These are phyloP conservation scores for Podila minutissima DNA, from an alignment of 192 early-diverging fungal genomes.

Conservation along the genomic window DNA sequence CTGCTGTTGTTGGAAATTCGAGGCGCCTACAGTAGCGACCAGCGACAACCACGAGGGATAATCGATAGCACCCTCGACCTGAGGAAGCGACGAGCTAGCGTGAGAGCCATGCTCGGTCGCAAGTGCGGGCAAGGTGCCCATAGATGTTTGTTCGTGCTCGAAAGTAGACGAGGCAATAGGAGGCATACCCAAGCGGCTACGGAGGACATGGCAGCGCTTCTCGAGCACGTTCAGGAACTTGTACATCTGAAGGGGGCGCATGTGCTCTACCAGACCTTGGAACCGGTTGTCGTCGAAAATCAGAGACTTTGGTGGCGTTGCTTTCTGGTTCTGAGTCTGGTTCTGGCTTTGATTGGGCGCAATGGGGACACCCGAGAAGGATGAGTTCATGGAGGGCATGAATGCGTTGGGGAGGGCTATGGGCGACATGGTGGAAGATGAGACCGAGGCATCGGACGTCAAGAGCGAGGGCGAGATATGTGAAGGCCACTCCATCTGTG, in stretches of 20 bases:
- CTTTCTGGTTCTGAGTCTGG: slow-evolving; percentile 5
- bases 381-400: neutral
- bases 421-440: slow-evolving; percentile 26
- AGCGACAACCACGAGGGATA: slow-evolving; percentile 16
- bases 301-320: slow-evolving; percentile 18
- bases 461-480: slow-evolving; percentile 19
- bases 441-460: slow-evolving; percentile 5
- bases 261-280: slow-evolving; percentile 51
- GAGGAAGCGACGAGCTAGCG: neutral
- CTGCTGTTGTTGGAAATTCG: slow-evolving; percentile 8
- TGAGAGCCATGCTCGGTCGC: slow-evolving; percentile 1
- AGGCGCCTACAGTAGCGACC: neutral
- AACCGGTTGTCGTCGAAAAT: slow-evolving; percentile 58
- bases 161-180: slow-evolving; percentile 21
- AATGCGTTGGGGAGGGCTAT: neutral
- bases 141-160: slow-evolving; percentile 15
- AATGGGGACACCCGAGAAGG: slow-evolving; percentile 19
- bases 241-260: slow-evolving; percentile 63
- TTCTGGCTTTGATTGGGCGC: neutral
- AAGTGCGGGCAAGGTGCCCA: neutral
- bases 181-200: slow-evolving; percentile 43
- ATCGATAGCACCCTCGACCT: neutral
- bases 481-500: neutral
- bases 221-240: slow-evolving; percentile 64
- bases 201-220: slow-evolving; percentile 63